Conservation (phyloP, 2,329 filamentous ascomycete genomes). For the Trichoderma sp. region DNA sequence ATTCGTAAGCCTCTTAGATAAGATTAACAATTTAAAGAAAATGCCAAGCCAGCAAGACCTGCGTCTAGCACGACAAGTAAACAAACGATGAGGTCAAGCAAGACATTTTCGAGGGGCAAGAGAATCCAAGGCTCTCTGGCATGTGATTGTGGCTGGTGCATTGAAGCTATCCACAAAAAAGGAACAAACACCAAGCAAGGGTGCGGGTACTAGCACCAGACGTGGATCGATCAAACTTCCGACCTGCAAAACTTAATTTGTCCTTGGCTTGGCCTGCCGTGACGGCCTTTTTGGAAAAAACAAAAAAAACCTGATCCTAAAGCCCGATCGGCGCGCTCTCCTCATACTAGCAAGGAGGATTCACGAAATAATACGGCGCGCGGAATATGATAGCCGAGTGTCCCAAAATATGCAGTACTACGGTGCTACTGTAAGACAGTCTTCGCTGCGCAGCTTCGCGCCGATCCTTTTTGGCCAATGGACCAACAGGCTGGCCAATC, state of each 20-base stretch:
- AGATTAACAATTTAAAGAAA: background rate
- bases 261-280: background rate
- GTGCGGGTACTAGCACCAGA: slow-evolving; percentile 9
- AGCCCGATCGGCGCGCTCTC: background rate
- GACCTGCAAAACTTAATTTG: slow-evolving; percentile 19
- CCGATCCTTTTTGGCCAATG: background rate
- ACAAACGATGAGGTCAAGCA: background rate
- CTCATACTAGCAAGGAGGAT: no score
- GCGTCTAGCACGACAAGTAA: background rate
- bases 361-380: background rate
- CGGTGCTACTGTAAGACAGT: background rate
- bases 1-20: background rate
- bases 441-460: background rate
- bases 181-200: background rate
- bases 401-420: background rate
- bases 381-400: background rate
- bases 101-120: background rate
- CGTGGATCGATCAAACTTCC: slow-evolving; percentile 23
- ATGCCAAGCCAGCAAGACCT: background rate
- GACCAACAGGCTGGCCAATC: background rate
- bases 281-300: background rate
- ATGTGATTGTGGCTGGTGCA: slow-evolving; percentile 39
- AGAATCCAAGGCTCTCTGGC: slow-evolving; percentile 27
- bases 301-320: background rate
- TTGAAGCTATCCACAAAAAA: slow-evolving; percentile 18